A percentile compares a stretch with the other conserved stretches of the same genome.
Conservation (phyloP, 2,329 filamentous ascomycete species). For the Aaosphaeria arxii region DNA sequence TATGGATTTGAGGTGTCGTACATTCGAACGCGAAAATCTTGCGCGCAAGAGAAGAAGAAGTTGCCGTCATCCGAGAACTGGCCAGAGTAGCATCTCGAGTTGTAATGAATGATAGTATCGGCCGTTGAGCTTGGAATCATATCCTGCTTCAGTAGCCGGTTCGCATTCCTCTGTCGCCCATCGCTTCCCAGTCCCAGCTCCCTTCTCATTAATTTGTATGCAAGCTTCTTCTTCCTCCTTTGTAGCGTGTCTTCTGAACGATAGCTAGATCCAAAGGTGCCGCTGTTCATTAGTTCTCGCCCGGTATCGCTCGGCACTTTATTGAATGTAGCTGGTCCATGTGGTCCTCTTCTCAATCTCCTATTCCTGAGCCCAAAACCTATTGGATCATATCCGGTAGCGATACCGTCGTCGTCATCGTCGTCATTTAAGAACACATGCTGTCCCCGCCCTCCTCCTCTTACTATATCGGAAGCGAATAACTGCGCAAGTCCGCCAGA, state of each 20-base stretch:
- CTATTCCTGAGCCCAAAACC: conserved; percentile 5
- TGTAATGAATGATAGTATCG: conserved; percentile 85
- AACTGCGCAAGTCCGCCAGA: conserved; percentile 53
- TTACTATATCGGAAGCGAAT: conserved; percentile 37
- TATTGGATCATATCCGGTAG: conserved; percentile 35
- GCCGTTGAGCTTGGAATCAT: conserved; percentile 75
- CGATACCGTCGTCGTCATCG: conserved; percentile 37
- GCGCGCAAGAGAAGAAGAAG: conserved; percentile 90
- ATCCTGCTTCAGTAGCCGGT: conserved; percentile 67
- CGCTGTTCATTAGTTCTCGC: conserved; percentile 74
- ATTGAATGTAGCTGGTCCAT: conserved; percentile 61
- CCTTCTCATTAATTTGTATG: conserved; percentile 71
- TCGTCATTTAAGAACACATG: conserved; percentile 31
- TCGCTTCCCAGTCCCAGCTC: conserved; percentile 70
- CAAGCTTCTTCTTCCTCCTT: conserved; percentile 60
- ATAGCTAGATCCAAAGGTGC: conserved; percentile 72
- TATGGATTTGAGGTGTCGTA: conserved; percentile 97
- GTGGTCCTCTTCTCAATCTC: conserved; percentile 44
- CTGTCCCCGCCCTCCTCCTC: conserved; percentile 10
- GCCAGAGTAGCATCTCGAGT: conserved; percentile 84
- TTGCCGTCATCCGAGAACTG: conserved; percentile 97
- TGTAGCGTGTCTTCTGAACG: conserved; percentile 50
- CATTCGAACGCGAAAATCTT: conserved; percentile 94
- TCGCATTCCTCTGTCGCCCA: conserved; percentile 58
- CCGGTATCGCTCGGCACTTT: conserved; percentile 80